These are phyloP conservation scores for Helotiales sp. DNA, from an alignment of 2,329 filamentous ascomycete genomes.

Conservation along the genomic window DNA sequence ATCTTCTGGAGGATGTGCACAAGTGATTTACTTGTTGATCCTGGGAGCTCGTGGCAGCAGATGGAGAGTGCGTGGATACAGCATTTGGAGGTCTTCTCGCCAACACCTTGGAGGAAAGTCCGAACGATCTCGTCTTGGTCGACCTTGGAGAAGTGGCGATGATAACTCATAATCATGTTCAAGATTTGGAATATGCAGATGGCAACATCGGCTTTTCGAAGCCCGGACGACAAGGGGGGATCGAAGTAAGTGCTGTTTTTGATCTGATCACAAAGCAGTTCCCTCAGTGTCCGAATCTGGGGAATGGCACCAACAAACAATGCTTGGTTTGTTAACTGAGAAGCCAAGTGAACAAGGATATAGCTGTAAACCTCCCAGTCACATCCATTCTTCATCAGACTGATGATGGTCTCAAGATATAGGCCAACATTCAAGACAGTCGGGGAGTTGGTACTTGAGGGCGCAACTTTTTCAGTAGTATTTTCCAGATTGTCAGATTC, in stretches of 20 bases:
- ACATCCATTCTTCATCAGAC: slow-evolving; percentile 73
- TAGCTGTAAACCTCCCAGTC: slow-evolving; percentile 96
- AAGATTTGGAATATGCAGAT: slow-evolving; percentile 87
- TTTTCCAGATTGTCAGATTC: slow-evolving; percentile 2
- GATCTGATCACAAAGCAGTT: slow-evolving; percentile 81
- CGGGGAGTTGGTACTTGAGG: neutral
- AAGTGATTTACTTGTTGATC: slow-evolving; percentile 83
- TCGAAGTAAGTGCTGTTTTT: slow-evolving; percentile 78
- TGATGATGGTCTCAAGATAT: slow-evolving; percentile 80
- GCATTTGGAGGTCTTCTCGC: slow-evolving; percentile 85
- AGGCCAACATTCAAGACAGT: slow-evolving; percentile 36
- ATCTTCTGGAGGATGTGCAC: slow-evolving; percentile 89
- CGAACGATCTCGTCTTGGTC: slow-evolving; percentile 91
- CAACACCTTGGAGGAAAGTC: slow-evolving; percentile 84
- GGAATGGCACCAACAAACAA: slow-evolving; percentile 76
- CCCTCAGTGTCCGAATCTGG: slow-evolving; percentile 77
- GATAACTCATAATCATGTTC: slow-evolving; percentile 89
- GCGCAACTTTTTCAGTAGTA: neutral
- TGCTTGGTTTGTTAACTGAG: slow-evolving; percentile 87
- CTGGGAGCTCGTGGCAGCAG: slow-evolving; percentile 91
- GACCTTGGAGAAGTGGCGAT: slow-evolving; percentile 79
- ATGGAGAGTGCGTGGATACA: slow-evolving; percentile 95
- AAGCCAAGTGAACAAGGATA: slow-evolving; percentile 81
- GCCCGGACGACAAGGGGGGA: slow-evolving; percentile 75
- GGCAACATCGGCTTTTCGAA: slow-evolving; percentile 86